phyloP scores from a whole-genome alignment of 495 filamentous ascomycete genomes.

The Parathielavia hyrcaniae region DNA sequence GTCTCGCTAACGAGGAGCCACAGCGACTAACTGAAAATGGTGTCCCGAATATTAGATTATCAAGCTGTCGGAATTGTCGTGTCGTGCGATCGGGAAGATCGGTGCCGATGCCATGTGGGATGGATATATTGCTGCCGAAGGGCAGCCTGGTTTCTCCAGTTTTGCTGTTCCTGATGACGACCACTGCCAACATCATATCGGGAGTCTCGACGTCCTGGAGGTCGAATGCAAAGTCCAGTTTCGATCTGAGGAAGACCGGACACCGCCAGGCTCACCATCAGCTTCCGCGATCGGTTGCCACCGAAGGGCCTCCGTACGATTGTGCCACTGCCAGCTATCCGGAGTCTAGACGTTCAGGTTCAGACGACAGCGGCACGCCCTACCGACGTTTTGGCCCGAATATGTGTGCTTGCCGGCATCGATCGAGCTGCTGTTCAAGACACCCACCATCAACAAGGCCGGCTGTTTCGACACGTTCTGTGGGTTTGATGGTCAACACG shows the following conservation, averaged over 20 bases:
- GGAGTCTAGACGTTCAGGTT: too few relatives aligned
- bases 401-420: background rate
- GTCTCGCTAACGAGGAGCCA: background rate
- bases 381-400: background rate
- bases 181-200: background rate
- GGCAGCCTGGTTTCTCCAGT: background rate
- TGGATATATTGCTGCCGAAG: background rate
- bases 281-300: too few relatives aligned
- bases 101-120: background rate
- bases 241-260: background rate
- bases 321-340: too few relatives aligned
- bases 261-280: too few relatives aligned
- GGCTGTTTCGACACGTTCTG: constrained; percentile 2
- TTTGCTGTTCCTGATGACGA: constrained; percentile 1
- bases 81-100: constrained; percentile 12
- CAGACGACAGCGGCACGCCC: background rate
- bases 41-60: constrained; percentile 6
- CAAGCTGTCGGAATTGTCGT: constrained; percentile 9
- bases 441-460: background rate
- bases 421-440: background rate
- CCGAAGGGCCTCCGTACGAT: too few relatives aligned
- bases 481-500: background rate
- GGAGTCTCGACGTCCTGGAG: background rate
- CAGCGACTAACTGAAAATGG: constrained; percentile 9
- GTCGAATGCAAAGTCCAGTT: background rate